Evolutionary conservation across 495 filamentous ascomycete genomes (phyloP).

Genomic region (Hypoxylon crocopeplum): DNA sequence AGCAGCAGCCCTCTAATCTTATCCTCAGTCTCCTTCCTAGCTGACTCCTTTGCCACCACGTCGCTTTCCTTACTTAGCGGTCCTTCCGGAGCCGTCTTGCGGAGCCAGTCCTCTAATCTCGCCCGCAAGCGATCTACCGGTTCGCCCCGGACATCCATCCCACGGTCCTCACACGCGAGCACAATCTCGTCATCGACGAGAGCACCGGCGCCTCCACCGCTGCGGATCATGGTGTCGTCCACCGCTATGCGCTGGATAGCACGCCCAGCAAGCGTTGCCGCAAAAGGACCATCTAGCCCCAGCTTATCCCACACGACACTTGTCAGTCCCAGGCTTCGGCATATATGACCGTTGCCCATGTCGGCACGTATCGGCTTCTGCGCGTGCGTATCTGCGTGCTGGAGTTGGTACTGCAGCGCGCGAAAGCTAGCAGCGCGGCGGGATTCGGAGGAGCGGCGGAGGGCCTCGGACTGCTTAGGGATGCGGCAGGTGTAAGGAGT

Average conservation of each 20-base stretch:
- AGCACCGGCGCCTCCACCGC: constrained; percentile 43
- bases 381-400: too few relatives aligned
- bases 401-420: too few relatives aligned
- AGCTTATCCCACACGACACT: constrained; percentile 42
- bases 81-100: constrained; percentile 27
- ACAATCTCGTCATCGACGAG: constrained; percentile 51
- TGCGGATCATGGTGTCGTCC: constrained; percentile 45
- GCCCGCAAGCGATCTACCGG: constrained; percentile 36
- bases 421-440: constrained; percentile 54
- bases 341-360: constrained; percentile 46
- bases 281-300: constrained; percentile 29
- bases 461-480: constrained; percentile 70
- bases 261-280: constrained; percentile 10
- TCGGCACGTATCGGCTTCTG: too few relatives aligned
- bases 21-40: constrained; percentile 6
- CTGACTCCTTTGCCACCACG: constrained; percentile 1
- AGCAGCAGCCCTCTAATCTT: constrained; percentile 26
- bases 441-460: constrained; percentile 57
- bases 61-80: neutral
- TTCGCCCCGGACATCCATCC: constrained; percentile 43
- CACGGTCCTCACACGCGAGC: constrained; percentile 52
- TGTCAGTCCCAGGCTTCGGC: constrained; percentile 41
- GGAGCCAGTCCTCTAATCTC: constrained; percentile 45
- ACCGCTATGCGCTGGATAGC: constrained; percentile 40
- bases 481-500: constrained; percentile 84